Percentiles rank a stretch among this genome's conserved stretches.
phyloP scores from a whole-genome alignment of 1,139 yeast genomes.

The Sugiyamaella grinbergsii region DNA sequence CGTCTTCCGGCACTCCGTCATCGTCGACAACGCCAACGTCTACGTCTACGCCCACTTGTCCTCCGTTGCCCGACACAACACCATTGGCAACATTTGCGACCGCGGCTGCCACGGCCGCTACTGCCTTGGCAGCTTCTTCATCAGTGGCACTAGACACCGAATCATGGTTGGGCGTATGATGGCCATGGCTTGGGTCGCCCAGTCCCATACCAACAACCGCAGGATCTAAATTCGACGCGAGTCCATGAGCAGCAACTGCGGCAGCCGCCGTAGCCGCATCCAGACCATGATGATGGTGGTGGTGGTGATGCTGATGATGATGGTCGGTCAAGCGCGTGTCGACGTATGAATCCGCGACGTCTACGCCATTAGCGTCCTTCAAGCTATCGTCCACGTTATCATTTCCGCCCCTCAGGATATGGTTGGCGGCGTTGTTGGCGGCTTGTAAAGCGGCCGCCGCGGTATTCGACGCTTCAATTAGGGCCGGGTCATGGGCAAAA shows the following conservation, averaged over 20 bases:
- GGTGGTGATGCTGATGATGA: slow-evolving; percentile 14
- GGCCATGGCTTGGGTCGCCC: neutral
- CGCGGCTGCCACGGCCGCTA: slow-evolving; percentile 7
- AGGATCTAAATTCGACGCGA: slow-evolving; percentile 14
- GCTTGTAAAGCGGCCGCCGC: slow-evolving; percentile 16
- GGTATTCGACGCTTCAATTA: slow-evolving; percentile 16
- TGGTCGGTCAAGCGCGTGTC: slow-evolving; percentile 8
- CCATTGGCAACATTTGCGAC: slow-evolving; percentile 10
- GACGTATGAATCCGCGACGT: slow-evolving; percentile 7
- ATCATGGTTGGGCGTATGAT: neutral
- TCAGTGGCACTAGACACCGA: neutral
- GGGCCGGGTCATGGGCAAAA: slow-evolving; percentile 17
- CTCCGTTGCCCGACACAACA: neutral
- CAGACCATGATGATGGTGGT: slow-evolving; percentile 8
- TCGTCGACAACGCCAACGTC: neutral
- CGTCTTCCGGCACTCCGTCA: neutral
- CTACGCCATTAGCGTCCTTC: slow-evolving; percentile 7
- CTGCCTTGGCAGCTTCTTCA: slow-evolving; percentile 8
- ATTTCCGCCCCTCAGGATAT: slow-evolving; percentile 1
- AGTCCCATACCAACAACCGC: slow-evolving; percentile 18
- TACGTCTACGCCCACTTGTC: neutral
- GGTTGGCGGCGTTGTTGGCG: slow-evolving; percentile 14
- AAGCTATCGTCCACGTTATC: neutral
- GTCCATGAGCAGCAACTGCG: slow-evolving; percentile 8
- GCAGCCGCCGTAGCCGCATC: slow-evolving; percentile 1